Evolutionary conservation across 768 basidiomycete genomes (phyloP).

Genomic region (Xanthoconium purpureum): DNA sequence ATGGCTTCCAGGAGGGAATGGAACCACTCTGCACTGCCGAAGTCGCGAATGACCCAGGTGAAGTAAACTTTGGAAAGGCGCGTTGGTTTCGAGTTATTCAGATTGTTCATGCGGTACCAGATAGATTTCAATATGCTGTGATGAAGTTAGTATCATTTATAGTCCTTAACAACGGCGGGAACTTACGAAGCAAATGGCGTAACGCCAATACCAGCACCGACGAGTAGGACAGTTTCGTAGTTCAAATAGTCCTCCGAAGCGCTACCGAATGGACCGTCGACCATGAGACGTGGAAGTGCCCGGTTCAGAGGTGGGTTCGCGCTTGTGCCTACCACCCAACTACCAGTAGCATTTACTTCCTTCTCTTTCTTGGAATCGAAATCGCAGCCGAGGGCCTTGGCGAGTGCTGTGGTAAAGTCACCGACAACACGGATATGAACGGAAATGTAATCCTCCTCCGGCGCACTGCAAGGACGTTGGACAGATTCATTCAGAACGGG

Average conservation of each 20-base stretch:
- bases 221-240: slow-evolving; percentile 83
- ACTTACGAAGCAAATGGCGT: slow-evolving; percentile 93
- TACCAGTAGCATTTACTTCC: slow-evolving; percentile 43
- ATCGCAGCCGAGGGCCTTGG: slow-evolving; percentile 81
- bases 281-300: slow-evolving; percentile 87
- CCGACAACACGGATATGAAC: slow-evolving; percentile 92
- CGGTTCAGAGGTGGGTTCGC: slow-evolving; percentile 62
- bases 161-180: not conserved
- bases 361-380: slow-evolving; percentile 56
- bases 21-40: slow-evolving; percentile 89
- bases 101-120: slow-evolving; percentile 95
- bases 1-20: slow-evolving; percentile 90
- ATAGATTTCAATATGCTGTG: slow-evolving; percentile 82
- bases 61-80: slow-evolving; percentile 90
- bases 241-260: slow-evolving; percentile 91
- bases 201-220: slow-evolving; percentile 94
- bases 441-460: slow-evolving; percentile 93
- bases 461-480: slow-evolving; percentile 52
- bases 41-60: slow-evolving; percentile 94
- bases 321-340: slow-evolving; percentile 59
- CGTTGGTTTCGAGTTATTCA: slow-evolving; percentile 70
- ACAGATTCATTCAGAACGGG: not conserved
- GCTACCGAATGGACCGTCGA: slow-evolving; percentile 93
- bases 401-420: slow-evolving; percentile 83
- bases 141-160: slow-evolving; percentile 1